These are phyloP conservation scores for Delitschia confertaspora DNA, from an alignment of 495 filamentous ascomycete genomes.

Conservation along the genomic window DNA sequence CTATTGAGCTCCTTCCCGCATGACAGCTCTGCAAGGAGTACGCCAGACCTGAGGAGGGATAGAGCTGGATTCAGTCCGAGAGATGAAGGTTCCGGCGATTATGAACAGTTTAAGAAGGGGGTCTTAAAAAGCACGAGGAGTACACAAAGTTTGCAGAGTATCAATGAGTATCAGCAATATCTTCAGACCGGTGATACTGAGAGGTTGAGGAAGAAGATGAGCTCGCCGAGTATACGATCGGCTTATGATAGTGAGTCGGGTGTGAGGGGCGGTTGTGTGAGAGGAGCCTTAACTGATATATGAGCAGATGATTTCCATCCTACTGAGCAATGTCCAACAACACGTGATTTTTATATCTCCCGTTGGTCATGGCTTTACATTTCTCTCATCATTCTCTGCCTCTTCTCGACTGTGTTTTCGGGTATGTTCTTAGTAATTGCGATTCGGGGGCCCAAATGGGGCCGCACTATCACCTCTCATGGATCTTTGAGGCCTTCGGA, in stretches of 20 bases:
- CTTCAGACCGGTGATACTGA: constrained; percentile 15
- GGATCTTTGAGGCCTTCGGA: constrained; percentile 45
- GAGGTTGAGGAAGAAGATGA: constrained; percentile 5
- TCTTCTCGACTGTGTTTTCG: constrained; percentile 60
- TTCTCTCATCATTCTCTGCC: constrained; percentile 48
- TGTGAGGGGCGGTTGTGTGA: not conserved
- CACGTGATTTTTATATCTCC: constrained; percentile 29
- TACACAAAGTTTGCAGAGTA: not conserved
- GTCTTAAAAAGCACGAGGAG: constrained; percentile 5
- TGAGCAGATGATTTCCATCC: constrained; percentile 21
- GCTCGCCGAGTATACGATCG: constrained; percentile 17
- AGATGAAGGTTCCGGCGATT: constrained; percentile 9
- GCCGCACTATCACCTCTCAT: constrained; percentile 42
- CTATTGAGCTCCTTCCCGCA: constrained; percentile 15
- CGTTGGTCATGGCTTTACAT: constrained; percentile 51
- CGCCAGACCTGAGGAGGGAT: constrained; percentile 23
- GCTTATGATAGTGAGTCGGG: constrained; percentile 22
- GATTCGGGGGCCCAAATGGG: constrained; percentile 51
- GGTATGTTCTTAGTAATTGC: constrained; percentile 55
- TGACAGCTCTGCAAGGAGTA: constrained; percentile 8
- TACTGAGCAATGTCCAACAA: constrained; percentile 25
- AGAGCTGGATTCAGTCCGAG: constrained; percentile 18
- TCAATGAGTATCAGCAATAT: constrained; percentile 13
- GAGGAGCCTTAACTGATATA: not conserved
- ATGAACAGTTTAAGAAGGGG: constrained; percentile 15